Evolutionary conservation across 192 early-diverging fungal species (phyloP).

Genomic region (Endogone sp.): DNA sequence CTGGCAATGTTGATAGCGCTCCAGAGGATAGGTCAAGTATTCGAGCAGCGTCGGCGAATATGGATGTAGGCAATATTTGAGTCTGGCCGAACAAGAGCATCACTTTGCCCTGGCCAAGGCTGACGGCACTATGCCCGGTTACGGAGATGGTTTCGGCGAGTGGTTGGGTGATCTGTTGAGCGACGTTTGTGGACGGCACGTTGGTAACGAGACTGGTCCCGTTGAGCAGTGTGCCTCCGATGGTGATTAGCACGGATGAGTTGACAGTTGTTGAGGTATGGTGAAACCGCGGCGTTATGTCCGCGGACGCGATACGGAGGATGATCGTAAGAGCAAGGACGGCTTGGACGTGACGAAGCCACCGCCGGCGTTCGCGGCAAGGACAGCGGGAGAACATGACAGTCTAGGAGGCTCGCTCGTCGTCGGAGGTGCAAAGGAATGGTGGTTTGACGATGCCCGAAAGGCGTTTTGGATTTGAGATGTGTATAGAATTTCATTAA

Average conservation of each 20-base stretch:
- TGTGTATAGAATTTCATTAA: not conserved
- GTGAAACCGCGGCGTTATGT: not conserved
- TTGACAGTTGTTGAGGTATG: not conserved
- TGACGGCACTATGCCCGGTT: not conserved
- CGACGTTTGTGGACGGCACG: not conserved
- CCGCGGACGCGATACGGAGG: not conserved
- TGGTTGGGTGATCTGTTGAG: not conserved
- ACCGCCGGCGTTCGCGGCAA: not conserved
- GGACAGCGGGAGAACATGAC: too few species aligned
- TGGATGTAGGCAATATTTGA: not conserved
- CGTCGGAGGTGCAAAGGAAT: not conserved
- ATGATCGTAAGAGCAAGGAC: not conserved
- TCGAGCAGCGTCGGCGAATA: not conserved
- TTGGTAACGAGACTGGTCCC: not conserved
- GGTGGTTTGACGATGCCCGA: not conserved
- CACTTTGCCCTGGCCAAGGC: not conserved
- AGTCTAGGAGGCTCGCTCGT: not conserved
- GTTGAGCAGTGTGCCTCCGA: not conserved
- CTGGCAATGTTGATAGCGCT: not conserved
- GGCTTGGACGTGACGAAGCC: not conserved
- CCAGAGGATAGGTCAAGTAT: not conserved
- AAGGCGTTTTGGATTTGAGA: not conserved
- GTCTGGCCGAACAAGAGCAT: not conserved
- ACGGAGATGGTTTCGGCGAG: not conserved
- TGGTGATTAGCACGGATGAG: not conserved